Conservation (phyloP, 371 early-diverging fungal species). For the Rhizopus arrhizus region DNA sequence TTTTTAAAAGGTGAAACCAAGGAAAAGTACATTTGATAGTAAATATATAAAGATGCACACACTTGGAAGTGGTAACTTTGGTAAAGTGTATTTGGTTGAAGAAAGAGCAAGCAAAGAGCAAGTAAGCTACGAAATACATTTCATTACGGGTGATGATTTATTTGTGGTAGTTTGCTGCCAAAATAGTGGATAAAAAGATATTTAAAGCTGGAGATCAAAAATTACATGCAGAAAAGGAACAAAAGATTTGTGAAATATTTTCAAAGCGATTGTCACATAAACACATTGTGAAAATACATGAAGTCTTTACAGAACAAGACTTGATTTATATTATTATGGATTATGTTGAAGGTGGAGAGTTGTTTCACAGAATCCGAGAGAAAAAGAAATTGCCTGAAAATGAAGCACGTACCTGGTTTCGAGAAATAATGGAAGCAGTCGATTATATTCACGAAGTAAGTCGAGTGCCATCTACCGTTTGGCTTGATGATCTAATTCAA, state of each 20-base stretch:
- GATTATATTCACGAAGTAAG: constrained; percentile 83
- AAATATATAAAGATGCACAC: constrained; percentile 51
- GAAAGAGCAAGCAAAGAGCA: constrained; percentile 57
- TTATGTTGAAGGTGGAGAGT: constrained; percentile 93
- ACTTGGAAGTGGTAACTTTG: constrained; percentile 84
- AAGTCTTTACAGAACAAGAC: constrained; percentile 83
- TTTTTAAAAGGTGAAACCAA: constrained; percentile 5
- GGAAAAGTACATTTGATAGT: constrained; percentile 13
- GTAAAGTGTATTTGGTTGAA: constrained; percentile 79
- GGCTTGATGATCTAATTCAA: constrained; percentile 1
- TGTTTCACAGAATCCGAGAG: constrained; percentile 93
- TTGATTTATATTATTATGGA: constrained; percentile 94
- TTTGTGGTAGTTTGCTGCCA: constrained; percentile 60
- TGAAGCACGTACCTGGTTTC: constrained; percentile 88
- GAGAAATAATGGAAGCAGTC: constrained; percentile 95
- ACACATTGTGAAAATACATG: constrained; percentile 84
- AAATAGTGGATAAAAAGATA: constrained; percentile 59
- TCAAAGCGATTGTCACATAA: constrained; percentile 76
- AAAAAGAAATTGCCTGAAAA: constrained; percentile 81
- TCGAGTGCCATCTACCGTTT: constrained; percentile 13
- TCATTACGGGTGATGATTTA: constrained; percentile 25
- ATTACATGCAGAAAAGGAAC: constrained; percentile 58
- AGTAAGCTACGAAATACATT: constrained; percentile 45
- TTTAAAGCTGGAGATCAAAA: constrained; percentile 58
- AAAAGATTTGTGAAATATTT: constrained; percentile 66